phyloP scores from a whole-genome alignment of 1,139 yeast species.

The Hemisphaericaspora xylofermentans region DNA sequence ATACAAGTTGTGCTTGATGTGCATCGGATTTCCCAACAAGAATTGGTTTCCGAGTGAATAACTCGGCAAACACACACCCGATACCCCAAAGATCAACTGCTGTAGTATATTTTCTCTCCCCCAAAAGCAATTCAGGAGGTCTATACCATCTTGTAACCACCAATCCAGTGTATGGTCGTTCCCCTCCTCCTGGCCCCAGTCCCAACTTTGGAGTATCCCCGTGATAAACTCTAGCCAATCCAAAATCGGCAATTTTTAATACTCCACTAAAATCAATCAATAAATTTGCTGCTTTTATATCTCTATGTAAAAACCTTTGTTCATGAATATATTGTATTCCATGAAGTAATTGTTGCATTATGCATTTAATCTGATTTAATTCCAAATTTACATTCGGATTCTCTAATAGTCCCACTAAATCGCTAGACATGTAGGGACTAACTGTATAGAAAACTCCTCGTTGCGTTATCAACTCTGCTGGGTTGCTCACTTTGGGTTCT shows the following conservation, averaged over 20 bases:
- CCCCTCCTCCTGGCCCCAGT: conserved; percentile 71
- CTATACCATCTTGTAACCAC: conserved; percentile 98
- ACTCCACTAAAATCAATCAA: conserved; percentile 75
- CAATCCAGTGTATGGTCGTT: conserved; percentile 75
- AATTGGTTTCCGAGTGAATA: conserved; percentile 79
- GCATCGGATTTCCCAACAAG: conserved; percentile 82
- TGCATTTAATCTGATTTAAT: conserved; percentile 75
- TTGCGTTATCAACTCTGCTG: conserved; percentile 35
- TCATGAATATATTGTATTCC: conserved; percentile 86
- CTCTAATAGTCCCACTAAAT: conserved; percentile 86
- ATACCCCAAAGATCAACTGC: conserved; percentile 97
- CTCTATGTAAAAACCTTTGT: conserved; percentile 74
- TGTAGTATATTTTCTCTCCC: conserved; percentile 83
- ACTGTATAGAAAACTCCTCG: conserved; percentile 77
- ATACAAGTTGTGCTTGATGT: conserved; percentile 86
- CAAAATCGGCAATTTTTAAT: conserved; percentile 88
- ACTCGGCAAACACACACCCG: conserved; percentile 94
- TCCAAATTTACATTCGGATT: conserved; percentile 69
- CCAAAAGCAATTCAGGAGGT: conserved; percentile 88
- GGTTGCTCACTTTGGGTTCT: conserved; percentile 40
- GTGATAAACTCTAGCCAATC: conserved; percentile 78
- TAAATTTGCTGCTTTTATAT: conserved; percentile 91
- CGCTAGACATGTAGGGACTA: conserved; percentile 91
- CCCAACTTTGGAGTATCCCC: conserved; percentile 65
- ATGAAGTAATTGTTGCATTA: conserved; percentile 71